Evolutionary conservation across 768 basidiomycete species (phyloP), one percentile per base, ranked within the genome.

Genomic region (Rhodotorula graminis): DNA sequence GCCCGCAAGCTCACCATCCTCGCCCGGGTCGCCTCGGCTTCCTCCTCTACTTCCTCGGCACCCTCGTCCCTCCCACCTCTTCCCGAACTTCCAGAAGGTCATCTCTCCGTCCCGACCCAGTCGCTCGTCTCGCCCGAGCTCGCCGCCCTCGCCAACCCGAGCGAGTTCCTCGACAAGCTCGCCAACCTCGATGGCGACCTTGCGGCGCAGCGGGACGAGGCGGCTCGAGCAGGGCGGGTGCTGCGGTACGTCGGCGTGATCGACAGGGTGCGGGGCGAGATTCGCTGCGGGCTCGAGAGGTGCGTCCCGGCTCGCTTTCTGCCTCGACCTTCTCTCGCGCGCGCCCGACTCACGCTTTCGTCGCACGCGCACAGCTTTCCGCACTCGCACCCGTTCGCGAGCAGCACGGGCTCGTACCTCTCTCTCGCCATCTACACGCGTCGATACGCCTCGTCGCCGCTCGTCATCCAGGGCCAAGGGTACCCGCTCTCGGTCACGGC

Each of bases 1-100:
- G 94, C 95, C 3, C 88, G 96, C 58, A 99, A 99, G 81, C 87
- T 99, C 60, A 92, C 93, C 66, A 99, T 99, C 82, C 86, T 99
- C 68, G 88, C 93, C 0, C 89, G 96, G 59, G 86, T 88, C 78
- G 27, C 69, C 49, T 67, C 73, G 14, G 79, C 81, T 42, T 57
- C 47, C 0, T 62, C 61, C 47, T 1, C 9, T 31, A 27, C 80
- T 80, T 6, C 25, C 37, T 58, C 74, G 47, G 9, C 37, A 37
- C 68, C 78, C 19, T 70, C 77, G 3, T 55, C 72, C 14, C 60
- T 63, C 23, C 69, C 71, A 0, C 71, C 80, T 25, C 70, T 82
- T 2, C 80, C 82, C 21, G 73, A 83, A 9, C 86, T 95, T 12
- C 85, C 88, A 25, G 81, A 86, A 18, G 92, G 92, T 7, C 93